Evolutionary conservation across 2,329 filamentous ascomycete species (phyloP).

Genomic region (Coniochaeta sp.): DNA sequence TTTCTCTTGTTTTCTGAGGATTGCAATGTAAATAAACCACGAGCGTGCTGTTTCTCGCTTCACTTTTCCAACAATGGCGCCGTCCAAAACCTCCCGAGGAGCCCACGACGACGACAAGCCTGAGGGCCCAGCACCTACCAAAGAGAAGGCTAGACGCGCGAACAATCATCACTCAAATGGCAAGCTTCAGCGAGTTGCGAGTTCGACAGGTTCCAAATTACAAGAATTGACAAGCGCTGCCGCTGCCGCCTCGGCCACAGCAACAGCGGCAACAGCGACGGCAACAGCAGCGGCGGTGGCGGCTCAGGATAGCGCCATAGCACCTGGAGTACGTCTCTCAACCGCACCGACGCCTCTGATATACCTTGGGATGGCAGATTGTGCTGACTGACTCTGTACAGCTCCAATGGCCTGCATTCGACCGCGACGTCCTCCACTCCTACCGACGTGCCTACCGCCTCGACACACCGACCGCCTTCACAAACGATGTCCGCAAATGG

Average conservation of each 20-base stretch:
- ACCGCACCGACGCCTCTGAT: conserved; percentile 5
- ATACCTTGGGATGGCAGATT: neutral
- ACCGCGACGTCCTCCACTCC: conserved; percentile 59
- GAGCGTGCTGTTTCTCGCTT: conserved; percentile 1
- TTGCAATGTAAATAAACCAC: neutral
- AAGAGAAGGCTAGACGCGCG: conserved; percentile 34
- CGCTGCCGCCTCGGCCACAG: conserved; percentile 19
- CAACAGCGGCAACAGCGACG: conserved; percentile 5
- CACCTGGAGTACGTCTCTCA: neutral
- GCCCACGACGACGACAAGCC: conserved; percentile 34
- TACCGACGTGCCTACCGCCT: conserved; percentile 71
- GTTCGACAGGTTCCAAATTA: conserved; percentile 39
- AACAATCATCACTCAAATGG: conserved; percentile 32
- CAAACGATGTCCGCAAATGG: conserved; percentile 52
- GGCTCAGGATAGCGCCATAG: neutral
- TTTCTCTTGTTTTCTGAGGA: neutral
- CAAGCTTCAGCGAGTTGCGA: conserved; percentile 49
- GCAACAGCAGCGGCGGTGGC: conserved; percentile 5
- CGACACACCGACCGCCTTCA: conserved; percentile 63
- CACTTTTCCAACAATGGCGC: conserved; percentile 28
- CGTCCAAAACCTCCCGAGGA: conserved; percentile 36
- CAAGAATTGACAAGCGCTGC: conserved; percentile 34
- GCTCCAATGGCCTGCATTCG: conserved; percentile 62
- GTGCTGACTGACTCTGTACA: conserved; percentile 17
- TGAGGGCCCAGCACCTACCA: conserved; percentile 26